Evolutionary conservation across 2,329 filamentous ascomycete species (phyloP).

Genomic region (Escovopsis sp.): DNA sequence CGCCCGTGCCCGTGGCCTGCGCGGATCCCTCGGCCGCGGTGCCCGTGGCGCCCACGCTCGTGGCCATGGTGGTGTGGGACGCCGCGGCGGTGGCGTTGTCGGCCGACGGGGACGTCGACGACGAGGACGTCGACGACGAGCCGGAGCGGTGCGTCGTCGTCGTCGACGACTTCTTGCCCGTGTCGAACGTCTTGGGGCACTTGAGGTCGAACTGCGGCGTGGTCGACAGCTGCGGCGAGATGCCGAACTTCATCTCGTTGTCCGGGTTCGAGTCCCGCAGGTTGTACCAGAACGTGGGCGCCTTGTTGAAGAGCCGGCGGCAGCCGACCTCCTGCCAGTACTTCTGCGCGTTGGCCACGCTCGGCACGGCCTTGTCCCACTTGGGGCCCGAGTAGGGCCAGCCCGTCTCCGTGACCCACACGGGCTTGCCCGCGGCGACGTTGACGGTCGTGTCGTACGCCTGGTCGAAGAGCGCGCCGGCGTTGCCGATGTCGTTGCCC

Average conservation of each 20-base stretch:
- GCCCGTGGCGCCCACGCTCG: background rate
- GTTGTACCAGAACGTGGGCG: slow-evolving; percentile 45
- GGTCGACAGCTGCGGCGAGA: slow-evolving; percentile 37
- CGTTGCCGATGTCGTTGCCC: slow-evolving; percentile 39
- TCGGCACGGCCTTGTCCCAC: slow-evolving; percentile 39
- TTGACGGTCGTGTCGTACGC: slow-evolving; percentile 29
- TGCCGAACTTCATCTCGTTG: slow-evolving; percentile 42
- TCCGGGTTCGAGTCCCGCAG: slow-evolving; percentile 45
- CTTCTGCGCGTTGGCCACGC: slow-evolving; percentile 40
- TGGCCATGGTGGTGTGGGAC: slow-evolving; percentile 1
- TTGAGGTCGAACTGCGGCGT: slow-evolving; percentile 36
- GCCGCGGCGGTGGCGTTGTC: slow-evolving; percentile 1
- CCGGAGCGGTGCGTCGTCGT: slow-evolving; percentile 1
- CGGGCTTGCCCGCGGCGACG: slow-evolving; percentile 34
- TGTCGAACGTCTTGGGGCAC: slow-evolving; percentile 31
- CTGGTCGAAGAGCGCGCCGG: slow-evolving; percentile 36
- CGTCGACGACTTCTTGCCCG: slow-evolving; percentile 10
- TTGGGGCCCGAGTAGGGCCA: slow-evolving; percentile 43
- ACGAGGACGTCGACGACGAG: slow-evolving; percentile 2
- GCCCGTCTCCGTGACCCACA: slow-evolving; percentile 51
- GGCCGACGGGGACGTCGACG: slow-evolving; percentile 1
- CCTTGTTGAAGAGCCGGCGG: slow-evolving; percentile 37
- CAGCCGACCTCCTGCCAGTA: slow-evolving; percentile 51
- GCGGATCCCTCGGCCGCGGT: too few relatives aligned
- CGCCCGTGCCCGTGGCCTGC: slow-evolving; percentile 1